Evolutionary conservation across 805 yeast genomes (phyloP), one percentile per base, ranked within the genome.

Genomic region (Metschnikowia koreensis): DNA sequence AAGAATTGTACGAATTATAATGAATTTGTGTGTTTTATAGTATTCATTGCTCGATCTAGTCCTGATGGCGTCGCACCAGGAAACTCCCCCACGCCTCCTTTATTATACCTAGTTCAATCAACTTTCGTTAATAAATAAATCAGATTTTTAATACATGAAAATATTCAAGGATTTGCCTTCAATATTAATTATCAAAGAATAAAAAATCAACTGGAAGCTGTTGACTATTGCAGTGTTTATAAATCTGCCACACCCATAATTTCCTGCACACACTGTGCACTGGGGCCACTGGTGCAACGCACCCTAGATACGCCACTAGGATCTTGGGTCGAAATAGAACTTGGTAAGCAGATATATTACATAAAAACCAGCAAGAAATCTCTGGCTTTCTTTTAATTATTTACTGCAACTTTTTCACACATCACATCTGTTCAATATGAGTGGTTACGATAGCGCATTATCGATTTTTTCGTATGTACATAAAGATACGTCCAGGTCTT

Each of bases 391-490:
- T 12, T 6, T 3, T 39, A 44, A 39, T 16, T 40, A 38, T 39
- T 38, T 44, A 37, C 45, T 39, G 31, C 34, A 10, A 6, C 34
- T 31, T 31, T 12, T 37, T 28, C 47, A 46, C 36, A 41, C 37
- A 36, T 38, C 41, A 16, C 45, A n/a, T 8, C 22, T 36, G 34
- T 31, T 12, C 17, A 47, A 12, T 38, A 93, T 93, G 99, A 89
- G 97, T 80, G 98, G 99, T 57, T 93, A 93, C 96, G 99, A 93
- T 73, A 84, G 98, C 81, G 99, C 99, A 51, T 81, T 93, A 64
- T 92, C 97, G 56, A 96, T 93, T 70, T 93, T 93, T 76, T 90
- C 97, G 86, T 87, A 82, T 62, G 92, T 83, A 22, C 22, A 22
- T 22, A 8, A n/a, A 9, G 12, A 1, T 16, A 22, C 22, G 22